These are phyloP conservation scores for Berberis thunbergii DNA, from an alignment of 164 flowering plant genomes.

Conservation along the genomic window DNA sequence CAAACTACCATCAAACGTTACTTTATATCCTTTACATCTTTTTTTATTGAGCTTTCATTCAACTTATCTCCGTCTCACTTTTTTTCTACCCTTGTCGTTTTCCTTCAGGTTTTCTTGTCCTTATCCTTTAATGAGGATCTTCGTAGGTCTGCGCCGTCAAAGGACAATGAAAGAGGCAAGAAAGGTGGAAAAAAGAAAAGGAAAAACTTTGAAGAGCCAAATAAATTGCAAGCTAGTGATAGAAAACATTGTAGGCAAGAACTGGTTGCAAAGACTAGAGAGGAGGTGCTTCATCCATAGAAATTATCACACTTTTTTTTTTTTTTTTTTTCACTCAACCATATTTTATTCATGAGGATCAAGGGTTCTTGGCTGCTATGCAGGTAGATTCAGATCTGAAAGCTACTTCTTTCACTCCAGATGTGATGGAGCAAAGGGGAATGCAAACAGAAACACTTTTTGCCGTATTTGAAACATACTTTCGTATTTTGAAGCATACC, in stretches of 20 bases:
- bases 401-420: conserved; percentile 57
- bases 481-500: conserved; percentile 71
- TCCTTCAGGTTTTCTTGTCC: conserved; percentile 62
- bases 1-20: no score
- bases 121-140: conserved; percentile 87
- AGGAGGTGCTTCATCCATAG: conserved; percentile 50
- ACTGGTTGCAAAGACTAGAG: conserved; percentile 45
- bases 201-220: conserved; percentile 37
- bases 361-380: conserved; percentile 4
- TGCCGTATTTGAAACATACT: conserved; percentile 80
- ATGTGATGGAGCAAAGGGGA: conserved; percentile 41
- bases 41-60: neutral
- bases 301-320: neutral
- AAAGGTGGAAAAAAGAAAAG: conserved; percentile 33
- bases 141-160: conserved; percentile 30
- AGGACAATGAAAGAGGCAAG: conserved; percentile 29
- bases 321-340: neutral
- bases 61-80: no score
- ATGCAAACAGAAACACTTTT: conserved; percentile 83
- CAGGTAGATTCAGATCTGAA: conserved; percentile 83
- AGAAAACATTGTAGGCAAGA: conserved; percentile 55
- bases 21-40: no score
- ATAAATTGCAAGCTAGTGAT: conserved; percentile 33
- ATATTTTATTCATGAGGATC: neutral
- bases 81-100: conserved; percentile 1